Evolutionary conservation across 345 rosid genomes (phyloP), one percentile per base, ranked within the genome.

Genomic region (Lepidium aucheri): DNA sequence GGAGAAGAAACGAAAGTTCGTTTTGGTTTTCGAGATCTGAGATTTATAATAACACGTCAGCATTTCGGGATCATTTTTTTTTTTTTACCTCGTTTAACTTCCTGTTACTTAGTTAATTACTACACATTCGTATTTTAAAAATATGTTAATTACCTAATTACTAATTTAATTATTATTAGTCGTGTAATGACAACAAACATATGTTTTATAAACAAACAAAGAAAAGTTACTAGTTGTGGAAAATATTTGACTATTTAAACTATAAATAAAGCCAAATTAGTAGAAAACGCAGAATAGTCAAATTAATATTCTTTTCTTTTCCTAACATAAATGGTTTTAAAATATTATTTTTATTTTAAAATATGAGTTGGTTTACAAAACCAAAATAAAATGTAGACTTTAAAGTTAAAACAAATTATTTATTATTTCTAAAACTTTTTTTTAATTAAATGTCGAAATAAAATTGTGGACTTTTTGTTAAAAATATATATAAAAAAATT

Each of bases 1-100:
- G 51, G 58, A 24, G 32, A 52, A 50, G 36, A 43, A 51, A 16
- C 67, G 75, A 86, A 85, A 81, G 78, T 78, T 88, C 82, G 86
- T 80, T 74, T 83, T 58, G 2, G 22, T 20, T 20, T 20, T 78
- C 86, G 61, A 86, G 93, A 88, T 86, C 91, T 83, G 81, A 80
- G 82, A 80, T 80, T 87, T 67, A 14, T 17, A 7, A 53, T 43
- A 80, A 71, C 82, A 85, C 75, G 79, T 85, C 73, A 67, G 36
- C 70, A 56, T 56, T 65, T 45, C 70, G 53, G 59, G 70, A n/a
- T n/a, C n/a, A n/a, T n/a, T n/a, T n/a, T 20, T 20, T 20, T 59
- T 59, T 7, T 16, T 12, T 47, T n/a, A 70, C 43, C 36, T 45
- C 45, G 2, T 28, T 55, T 46, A 30, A 32, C 32, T 32, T 1